phyloP scores from a whole-genome alignment of 768 basidiomycete genomes.

The Leucosporidium yakuticum region DNA sequence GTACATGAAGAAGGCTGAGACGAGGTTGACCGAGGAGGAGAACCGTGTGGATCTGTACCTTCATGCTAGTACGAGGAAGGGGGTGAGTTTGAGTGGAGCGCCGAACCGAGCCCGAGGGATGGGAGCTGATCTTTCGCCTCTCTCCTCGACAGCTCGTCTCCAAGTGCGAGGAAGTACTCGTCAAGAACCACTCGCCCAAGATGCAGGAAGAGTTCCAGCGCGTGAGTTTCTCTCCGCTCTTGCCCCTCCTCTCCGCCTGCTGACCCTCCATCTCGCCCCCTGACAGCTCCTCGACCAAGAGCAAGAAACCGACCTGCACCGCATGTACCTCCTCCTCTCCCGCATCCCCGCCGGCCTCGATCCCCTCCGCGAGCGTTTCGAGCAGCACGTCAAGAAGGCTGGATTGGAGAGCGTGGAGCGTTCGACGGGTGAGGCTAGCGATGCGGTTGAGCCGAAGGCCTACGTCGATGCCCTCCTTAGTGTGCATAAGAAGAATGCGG shows the following conservation, averaged over 20 bases:
- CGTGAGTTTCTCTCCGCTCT: conserved; percentile 26
- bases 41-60: conserved; percentile 91
- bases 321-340: conserved; percentile 88
- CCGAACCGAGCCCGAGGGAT: neutral
- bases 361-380: conserved; percentile 83
- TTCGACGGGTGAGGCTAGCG: neutral
- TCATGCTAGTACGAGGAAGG: conserved; percentile 78
- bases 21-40: conserved; percentile 86
- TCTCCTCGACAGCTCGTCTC: conserved; percentile 43
- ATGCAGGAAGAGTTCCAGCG: conserved; percentile 93
- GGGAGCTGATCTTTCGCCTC: conserved; percentile 16
- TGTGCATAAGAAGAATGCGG: conserved; percentile 85
- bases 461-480: conserved; percentile 89
- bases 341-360: conserved; percentile 86
- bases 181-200: conserved; percentile 70
- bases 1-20: conserved; percentile 91
- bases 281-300: conserved; percentile 70
- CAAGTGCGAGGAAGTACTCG: conserved; percentile 81
- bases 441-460: conserved; percentile 65
- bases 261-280: neutral
- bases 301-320: conserved; percentile 86
- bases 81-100: conserved; percentile 42
- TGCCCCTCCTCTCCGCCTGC: too few species aligned
- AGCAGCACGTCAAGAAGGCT: conserved; percentile 88
- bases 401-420: conserved; percentile 69